phyloP scores from a whole-genome alignment of 176 grass and related monocot species.

The Carex kokanica region DNA sequence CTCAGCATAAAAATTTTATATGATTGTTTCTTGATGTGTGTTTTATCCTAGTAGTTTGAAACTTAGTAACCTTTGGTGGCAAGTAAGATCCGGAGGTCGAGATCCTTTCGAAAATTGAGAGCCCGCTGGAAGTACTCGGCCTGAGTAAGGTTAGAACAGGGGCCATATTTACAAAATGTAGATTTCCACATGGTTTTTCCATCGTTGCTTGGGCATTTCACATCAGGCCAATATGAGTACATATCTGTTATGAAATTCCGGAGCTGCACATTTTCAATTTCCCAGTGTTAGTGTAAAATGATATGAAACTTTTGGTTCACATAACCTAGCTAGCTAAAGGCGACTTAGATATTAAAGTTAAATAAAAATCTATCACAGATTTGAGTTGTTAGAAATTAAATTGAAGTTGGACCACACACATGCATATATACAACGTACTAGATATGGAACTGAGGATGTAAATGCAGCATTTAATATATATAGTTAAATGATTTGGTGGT shows the following conservation, averaged over 20 bases:
- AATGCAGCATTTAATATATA: background rate
- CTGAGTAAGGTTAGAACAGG: constrained; percentile 27
- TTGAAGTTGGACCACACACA: background rate
- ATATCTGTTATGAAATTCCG: constrained; percentile 4
- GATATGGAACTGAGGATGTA: background rate
- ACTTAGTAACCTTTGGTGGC: constrained; percentile 7
- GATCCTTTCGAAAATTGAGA: background rate
- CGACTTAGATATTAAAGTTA: background rate
- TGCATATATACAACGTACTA: background rate
- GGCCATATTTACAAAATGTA: constrained; percentile 24
- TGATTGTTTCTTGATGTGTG: no score
- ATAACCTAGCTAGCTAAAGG: no score
- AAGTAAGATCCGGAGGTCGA: constrained; percentile 12
- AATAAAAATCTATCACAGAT: background rate
- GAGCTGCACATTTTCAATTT: constrained; percentile 27
- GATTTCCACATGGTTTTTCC: constrained; percentile 12
- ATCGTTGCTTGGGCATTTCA: constrained; percentile 30
- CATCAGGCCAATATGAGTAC: constrained; percentile 23
- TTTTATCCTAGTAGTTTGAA: background rate
- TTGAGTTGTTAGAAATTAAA: background rate
- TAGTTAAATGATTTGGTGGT: background rate
- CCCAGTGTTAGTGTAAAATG: background rate
- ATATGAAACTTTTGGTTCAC: no score
- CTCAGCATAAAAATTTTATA: no score
- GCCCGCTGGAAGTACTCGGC: constrained; percentile 4